Base-by-base conservation (phyloP, 1,284 basidiomycete species). In the Apiotrichum laibachii region DNA sequence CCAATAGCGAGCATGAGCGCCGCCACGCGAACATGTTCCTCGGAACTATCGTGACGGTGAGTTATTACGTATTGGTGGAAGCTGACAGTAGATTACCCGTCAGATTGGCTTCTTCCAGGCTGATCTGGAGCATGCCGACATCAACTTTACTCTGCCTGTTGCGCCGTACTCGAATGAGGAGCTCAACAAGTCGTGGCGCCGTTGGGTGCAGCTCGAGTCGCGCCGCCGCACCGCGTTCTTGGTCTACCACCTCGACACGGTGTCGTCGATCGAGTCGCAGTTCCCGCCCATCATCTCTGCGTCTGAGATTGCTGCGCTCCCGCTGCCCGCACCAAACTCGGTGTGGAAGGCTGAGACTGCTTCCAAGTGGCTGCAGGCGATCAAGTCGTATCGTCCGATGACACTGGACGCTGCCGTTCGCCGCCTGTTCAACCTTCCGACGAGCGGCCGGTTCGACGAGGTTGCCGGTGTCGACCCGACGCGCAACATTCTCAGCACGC, bases 221-320 rank as follows among this genome's bases (percentile, higher is more conserved):
- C 68, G 70, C n/a, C 69, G 72, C 8, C 72, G 79, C 21, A 78
- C 79, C 10, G 75, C 75, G 0, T 80, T 67, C 64, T 66, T 80
- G 13, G 70, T 81, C 18, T 80, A 78, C 60, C 71, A 79, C 56
- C 77, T 80, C 48, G 80, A 81, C 63, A 79, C 77, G 1, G 65
- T 80, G 42, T 77, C 76, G 5, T 72, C 75, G 4, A 65, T 81
- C 55, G 80, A 81, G 60, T 74, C 77, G 37, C 72, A 72, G 48
- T 73, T 77, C 44, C 72, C 72, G 8, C 71, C 73, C 12, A 74
- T 75, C 58, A 66, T 80, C 9, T 61, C 69, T 2, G 65, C 76
- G 0, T 67, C 65, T 53, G 79, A 80, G 55, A 35, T 79, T 2
- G 68, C 73, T 0, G 59, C 68, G 31, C 54, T 81, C 15, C 79